phyloP scores from a whole-genome alignment of 768 basidiomycete species.

The Daedaleopsis nitida region DNA sequence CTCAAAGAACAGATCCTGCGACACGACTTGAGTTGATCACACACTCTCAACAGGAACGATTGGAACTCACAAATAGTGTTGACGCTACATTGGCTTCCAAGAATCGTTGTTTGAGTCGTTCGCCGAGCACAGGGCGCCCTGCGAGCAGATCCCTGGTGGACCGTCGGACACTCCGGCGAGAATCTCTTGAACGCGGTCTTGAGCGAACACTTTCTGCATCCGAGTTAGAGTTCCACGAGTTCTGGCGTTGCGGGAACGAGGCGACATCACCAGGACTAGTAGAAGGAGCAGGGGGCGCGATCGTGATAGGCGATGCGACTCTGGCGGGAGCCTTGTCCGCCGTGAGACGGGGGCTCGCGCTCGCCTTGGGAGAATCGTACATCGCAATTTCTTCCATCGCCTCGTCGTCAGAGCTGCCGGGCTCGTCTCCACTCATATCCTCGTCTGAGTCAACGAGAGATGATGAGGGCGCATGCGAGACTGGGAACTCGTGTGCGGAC shows the following conservation, averaged over 20 bases:
- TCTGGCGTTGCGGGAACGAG: conserved; percentile 24
- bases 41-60: background rate
- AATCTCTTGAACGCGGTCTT: conserved; percentile 43
- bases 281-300: conserved; percentile 12
- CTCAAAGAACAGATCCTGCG: conserved; percentile 90
- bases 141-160: conserved; percentile 36
- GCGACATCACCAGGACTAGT: conserved; percentile 24
- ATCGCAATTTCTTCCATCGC: conserved; percentile 83
- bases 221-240: conserved; percentile 27
- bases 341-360: conserved; percentile 6
- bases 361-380: conserved; percentile 45
- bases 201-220: conserved; percentile 34
- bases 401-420: conserved; percentile 77
- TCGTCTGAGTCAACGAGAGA: conserved; percentile 68
- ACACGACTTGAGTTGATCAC: background rate
- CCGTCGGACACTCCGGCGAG: conserved; percentile 59
- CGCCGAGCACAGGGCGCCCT: conserved; percentile 61
- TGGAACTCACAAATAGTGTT: conserved; percentile 69
- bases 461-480: conserved; percentile 54
- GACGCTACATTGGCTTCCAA: conserved; percentile 72
- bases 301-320: conserved; percentile 5
- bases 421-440: conserved; percentile 72
- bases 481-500: conserved; percentile 68
- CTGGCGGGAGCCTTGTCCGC: conserved; percentile 4
- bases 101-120: conserved; percentile 78